These are phyloP conservation scores for Aegilops speltoides DNA, from an alignment of 176 grass and related monocot species.

Conservation along the genomic window DNA sequence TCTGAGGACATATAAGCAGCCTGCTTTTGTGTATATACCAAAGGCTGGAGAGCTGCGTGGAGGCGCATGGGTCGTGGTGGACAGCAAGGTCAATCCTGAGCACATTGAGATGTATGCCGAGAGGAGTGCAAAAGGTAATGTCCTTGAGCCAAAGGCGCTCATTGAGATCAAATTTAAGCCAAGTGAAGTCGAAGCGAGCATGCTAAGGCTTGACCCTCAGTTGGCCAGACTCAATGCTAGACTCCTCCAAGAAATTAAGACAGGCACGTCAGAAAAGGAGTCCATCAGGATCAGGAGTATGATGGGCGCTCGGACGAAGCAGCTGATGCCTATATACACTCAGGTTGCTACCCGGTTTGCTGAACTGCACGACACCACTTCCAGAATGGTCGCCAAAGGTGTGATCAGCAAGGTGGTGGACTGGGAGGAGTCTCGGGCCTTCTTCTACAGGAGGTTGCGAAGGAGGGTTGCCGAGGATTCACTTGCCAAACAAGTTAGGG, in stretches of 20 bases:
- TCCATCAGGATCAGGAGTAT: conserved; percentile 40
- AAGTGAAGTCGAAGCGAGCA: conserved; percentile 80
- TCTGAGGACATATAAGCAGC: conserved; percentile 90
- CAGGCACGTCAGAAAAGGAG: conserved; percentile 36
- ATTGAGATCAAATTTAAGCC: conserved; percentile 95
- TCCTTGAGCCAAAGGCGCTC: conserved; percentile 89
- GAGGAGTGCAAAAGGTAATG: conserved; percentile 82
- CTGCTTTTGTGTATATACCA: conserved; percentile 95
- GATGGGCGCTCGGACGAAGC: conserved; percentile 57
- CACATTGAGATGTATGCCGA: conserved; percentile 98
- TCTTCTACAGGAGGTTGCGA: conserved; percentile 87
- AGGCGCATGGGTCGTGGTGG: conserved; percentile 97
- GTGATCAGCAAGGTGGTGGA: conserved; percentile 79
- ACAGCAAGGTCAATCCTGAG: conserved; percentile 98
- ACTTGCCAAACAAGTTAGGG: conserved; percentile 58
- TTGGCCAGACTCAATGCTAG: conserved; percentile 62
- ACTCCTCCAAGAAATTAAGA: conserved; percentile 50
- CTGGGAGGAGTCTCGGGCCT: conserved; percentile 70
- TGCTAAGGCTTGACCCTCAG: conserved; percentile 83
- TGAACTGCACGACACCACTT: conserved; percentile 83
- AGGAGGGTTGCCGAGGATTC: conserved; percentile 74
- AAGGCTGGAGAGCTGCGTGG: conserved; percentile 89
- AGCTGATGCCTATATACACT: conserved; percentile 83
- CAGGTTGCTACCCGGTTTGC: conserved; percentile 94
- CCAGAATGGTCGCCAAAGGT: conserved; percentile 87